Base-by-base conservation (phyloP, 805 yeast genomes). In the Wickerhamiella siamensis region DNA sequence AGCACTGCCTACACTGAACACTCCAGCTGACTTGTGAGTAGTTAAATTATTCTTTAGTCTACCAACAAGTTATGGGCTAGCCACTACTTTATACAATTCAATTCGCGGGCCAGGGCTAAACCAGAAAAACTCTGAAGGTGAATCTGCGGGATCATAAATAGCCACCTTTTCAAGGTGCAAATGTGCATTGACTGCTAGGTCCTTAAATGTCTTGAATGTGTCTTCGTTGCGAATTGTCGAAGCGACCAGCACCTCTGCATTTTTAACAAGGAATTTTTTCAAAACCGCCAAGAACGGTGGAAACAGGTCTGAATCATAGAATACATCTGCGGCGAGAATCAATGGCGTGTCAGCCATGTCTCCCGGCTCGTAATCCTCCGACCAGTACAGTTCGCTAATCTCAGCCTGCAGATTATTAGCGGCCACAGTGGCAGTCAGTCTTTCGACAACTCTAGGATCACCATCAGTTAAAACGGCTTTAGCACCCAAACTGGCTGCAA, bases 301-400 rank as follows among this genome's bases (percentile, higher is more conserved):
- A 17, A 83, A 66, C 2, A 75, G 65, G 3, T 70, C 61, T 2
- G 74, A 56, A 53, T 87, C 96, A 58, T 82, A 87, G 0, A 95
- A 83, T 12, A 87, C 83, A 58, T 87, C 97, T 0, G 95, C 91
- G 0, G 87, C 95, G 3, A 83, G 53, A 0, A 84, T 61, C 1
- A 77, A 57, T 50, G 77, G 75, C 3, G 65, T 58, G 9, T 52
- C 43, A 0, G 59, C 53, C 15, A 31, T 24, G 6, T 52, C 51
- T 14, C 12, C 18, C 8, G 19, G 33, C n/a, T n/a, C 18, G 6
- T 12, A n/a, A 14, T 39, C 32, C n/a, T 31, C 33, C 31, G 35
- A 27, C 40, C 39, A 24, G 1, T 29, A 19, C 33, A 36, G 24
- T 27, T 20, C 19, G 39, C 37, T 15, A 53, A 35, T 1, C 46